These are phyloP conservation scores for Pterocarpus macrocarpus DNA, from an alignment of 306 rosid species.

Conservation along the genomic window DNA sequence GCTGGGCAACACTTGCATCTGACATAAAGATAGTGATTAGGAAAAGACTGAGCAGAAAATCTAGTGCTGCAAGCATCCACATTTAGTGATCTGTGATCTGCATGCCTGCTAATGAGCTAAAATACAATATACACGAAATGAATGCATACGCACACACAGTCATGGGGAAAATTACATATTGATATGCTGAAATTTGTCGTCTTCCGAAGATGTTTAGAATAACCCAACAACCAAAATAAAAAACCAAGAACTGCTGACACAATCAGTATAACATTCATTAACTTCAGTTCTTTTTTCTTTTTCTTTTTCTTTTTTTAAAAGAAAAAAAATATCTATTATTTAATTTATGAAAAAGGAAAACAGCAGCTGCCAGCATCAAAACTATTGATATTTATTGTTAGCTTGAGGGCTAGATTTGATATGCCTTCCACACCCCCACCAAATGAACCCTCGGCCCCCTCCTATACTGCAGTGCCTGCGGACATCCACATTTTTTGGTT, in stretches of 20 bases:
- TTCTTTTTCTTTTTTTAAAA: too few species aligned
- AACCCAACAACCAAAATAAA: neutral
- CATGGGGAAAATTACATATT: neutral
- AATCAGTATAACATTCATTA: conserved; percentile 9
- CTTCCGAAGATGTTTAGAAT: neutral
- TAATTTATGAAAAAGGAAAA: conserved; percentile 11
- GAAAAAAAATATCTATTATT: conserved; percentile 10
- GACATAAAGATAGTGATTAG: conserved; percentile 46
- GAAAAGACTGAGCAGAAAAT: conserved; percentile 23
- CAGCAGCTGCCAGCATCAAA: neutral
- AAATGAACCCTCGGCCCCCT: too few species aligned
- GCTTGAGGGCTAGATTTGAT: conserved; percentile 6
- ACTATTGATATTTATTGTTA: neutral
- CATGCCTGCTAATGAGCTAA: neutral
- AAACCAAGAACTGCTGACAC: neutral
- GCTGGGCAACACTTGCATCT: conserved; percentile 61
- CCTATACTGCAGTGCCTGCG: too few species aligned
- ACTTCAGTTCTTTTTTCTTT: neutral
- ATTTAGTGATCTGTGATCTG: neutral
- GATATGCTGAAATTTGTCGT: neutral
- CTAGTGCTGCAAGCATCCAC: conserved; percentile 3
- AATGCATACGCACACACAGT: neutral
- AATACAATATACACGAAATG: conserved; percentile 20
- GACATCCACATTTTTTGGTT: neutral
- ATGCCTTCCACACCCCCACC: neutral